Evolutionary conservation across 2,329 filamentous ascomycete species (phyloP).

Genomic region (Trichoderma atrobrunneum): DNA sequence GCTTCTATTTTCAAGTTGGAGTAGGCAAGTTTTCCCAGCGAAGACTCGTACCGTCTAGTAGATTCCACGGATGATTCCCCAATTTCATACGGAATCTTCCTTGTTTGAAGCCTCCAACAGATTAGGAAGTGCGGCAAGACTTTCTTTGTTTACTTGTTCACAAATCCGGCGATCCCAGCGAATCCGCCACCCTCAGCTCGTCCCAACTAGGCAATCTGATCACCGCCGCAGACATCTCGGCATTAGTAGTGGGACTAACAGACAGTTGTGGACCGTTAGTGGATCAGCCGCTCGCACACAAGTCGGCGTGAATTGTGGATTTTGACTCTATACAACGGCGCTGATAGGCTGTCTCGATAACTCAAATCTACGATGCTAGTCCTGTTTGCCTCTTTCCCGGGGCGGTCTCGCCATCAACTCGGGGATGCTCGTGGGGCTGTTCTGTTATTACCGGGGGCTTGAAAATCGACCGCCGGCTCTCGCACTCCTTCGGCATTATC

Average conservation of each 20-base stretch:
- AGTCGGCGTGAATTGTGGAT: background rate
- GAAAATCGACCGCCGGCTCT: background rate
- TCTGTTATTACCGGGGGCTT: background rate
- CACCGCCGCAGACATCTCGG: background rate
- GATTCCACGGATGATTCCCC: background rate
- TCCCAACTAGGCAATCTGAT: background rate
- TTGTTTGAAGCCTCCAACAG: background rate
- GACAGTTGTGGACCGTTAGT: background rate
- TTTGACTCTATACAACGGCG: background rate
- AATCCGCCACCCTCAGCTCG: background rate
- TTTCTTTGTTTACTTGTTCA: background rate
- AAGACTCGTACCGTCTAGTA: background rate
- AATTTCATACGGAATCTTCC: background rate
- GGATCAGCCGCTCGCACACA: background rate
- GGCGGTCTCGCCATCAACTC: conserved; percentile 12
- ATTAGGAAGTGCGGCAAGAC: background rate
- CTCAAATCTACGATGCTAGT: background rate
- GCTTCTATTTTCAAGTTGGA: background rate
- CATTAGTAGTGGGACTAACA: background rate
- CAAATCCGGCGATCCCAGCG: background rate
- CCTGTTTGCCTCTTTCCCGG: background rate
- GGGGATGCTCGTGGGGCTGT: conserved; percentile 5
- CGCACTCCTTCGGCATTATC: conserved; percentile 4
- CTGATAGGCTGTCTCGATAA: background rate
- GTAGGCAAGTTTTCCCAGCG: background rate